phyloP scores from a whole-genome alignment of 345 rosid genomes.

The Corchorus capsularis region DNA sequence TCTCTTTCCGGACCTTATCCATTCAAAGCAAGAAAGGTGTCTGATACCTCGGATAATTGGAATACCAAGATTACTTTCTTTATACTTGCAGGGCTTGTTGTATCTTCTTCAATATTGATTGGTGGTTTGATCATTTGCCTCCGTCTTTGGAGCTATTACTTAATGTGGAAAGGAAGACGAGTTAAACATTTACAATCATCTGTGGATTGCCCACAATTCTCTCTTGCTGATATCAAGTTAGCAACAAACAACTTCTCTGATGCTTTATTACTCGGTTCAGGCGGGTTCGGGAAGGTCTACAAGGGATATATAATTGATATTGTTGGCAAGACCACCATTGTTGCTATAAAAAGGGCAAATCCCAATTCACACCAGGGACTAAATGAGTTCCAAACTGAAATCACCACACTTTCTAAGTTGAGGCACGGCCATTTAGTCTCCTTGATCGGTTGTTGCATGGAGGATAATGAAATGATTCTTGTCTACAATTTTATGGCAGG shows the following conservation, averaged over 20 bases:
- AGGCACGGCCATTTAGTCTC: slow-evolving; percentile 64
- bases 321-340: slow-evolving; percentile 30
- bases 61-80: slow-evolving; percentile 50
- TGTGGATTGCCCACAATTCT: slow-evolving; percentile 52
- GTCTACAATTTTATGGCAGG: slow-evolving; percentile 66
- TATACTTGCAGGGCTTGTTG: slow-evolving; percentile 41
- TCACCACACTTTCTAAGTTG: slow-evolving; percentile 59
- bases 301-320: slow-evolving; percentile 41
- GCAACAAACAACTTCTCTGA: slow-evolving; percentile 51
- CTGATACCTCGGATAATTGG: slow-evolving; percentile 37
- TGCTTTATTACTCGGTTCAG: slow-evolving; percentile 47
- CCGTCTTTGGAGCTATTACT: slow-evolving; percentile 37
- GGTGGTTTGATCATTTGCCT: slow-evolving; percentile 27
- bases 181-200: slow-evolving; percentile 34
- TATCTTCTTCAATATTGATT: slow-evolving; percentile 62
- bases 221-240: slow-evolving; percentile 43
- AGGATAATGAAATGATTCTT: slow-evolving; percentile 48
- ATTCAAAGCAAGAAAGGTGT: slow-evolving; percentile 14
- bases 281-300: slow-evolving; percentile 63
- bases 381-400: slow-evolving; percentile 54
- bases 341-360: slow-evolving; percentile 58
- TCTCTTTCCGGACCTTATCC: slow-evolving; percentile 56
- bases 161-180: slow-evolving; percentile 44
- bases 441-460: slow-evolving; percentile 59
- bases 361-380: slow-evolving; percentile 57